Conservation (phyloP, 1,284 basidiomycete species). For the Cystodermella granulosa region DNA sequence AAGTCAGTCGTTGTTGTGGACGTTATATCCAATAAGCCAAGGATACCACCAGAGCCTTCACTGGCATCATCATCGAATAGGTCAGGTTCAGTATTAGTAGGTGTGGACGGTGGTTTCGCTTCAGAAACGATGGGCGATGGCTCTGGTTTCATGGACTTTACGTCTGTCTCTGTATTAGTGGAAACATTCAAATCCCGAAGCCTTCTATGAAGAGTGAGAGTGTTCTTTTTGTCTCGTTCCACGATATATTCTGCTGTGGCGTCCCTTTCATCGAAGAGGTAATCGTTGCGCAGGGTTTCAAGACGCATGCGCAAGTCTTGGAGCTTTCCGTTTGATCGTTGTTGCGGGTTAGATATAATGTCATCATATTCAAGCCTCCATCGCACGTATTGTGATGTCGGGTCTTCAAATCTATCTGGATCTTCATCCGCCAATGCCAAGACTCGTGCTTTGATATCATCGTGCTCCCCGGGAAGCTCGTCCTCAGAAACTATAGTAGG, state of each 20-base stretch:
- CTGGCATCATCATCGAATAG: slow-evolving; percentile 54
- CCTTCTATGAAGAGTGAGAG: slow-evolving; percentile 48
- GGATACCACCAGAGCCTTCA: slow-evolving; percentile 61
- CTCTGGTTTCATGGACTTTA: slow-evolving; percentile 16
- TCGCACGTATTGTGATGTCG: slow-evolving; percentile 58
- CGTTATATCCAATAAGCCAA: slow-evolving; percentile 74
- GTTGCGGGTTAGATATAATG: slow-evolving; percentile 27
- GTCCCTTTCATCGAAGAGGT: slow-evolving; percentile 71
- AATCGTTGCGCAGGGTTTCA: slow-evolving; percentile 56
- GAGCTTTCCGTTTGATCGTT: slow-evolving; percentile 19
- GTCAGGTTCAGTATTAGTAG: slow-evolving; percentile 31
- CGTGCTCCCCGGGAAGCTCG: no score
- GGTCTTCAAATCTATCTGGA: slow-evolving; percentile 49
- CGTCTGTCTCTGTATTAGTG: not conserved
- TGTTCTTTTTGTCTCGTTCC: slow-evolving; percentile 54
- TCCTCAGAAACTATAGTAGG: slow-evolving; percentile 12
- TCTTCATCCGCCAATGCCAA: slow-evolving; percentile 19
- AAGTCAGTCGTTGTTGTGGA: slow-evolving; percentile 50
- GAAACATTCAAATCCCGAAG: slow-evolving; percentile 36
- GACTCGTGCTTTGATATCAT: slow-evolving; percentile 21
- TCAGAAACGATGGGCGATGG: slow-evolving; percentile 20
- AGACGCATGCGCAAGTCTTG: slow-evolving; percentile 52
- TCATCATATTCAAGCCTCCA: slow-evolving; percentile 55
- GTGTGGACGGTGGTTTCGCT: slow-evolving; percentile 5
- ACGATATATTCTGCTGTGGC: slow-evolving; percentile 58